Evolutionary conservation across 176 grass and related monocot genomes (phyloP), one percentile per base, ranked within the genome.

Genomic region (Aegilops umbellulata): DNA sequence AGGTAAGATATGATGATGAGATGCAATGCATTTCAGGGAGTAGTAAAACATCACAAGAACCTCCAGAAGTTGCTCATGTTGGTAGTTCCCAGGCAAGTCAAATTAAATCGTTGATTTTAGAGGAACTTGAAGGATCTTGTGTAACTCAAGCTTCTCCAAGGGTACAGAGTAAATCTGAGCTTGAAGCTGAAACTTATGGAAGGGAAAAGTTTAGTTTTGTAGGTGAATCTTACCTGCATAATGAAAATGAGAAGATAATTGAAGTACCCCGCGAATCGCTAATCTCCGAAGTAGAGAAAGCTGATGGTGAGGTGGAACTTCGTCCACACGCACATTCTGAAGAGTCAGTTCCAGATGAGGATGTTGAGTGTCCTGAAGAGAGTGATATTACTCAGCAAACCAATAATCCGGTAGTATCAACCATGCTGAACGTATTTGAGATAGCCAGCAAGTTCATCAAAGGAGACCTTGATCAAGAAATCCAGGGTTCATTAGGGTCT

Each of bases 181-280:
- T 22, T 9, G 77, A 80, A 74, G 49, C n/a, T 84, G 75, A 88
- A 81, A 74, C 74, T 39, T 83, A 68, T 79, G 65, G 82, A 27
- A 87, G 82, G 74, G 84, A 92, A 85, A 89, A 87, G 29, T 82
- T 92, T 19, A 87, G 78, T 82, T 83, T 85, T 80, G 68, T 67
- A 0, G 44, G 53, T 67, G 77, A 74, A 82, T 73, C 86, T 7
- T 74, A 34, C 58, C 71, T 87, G 38, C 81, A 76, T 80, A 87
- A 80, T 16, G 65, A 77, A 79, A 72, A 79, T 4, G 25, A 75
- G 19, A 67, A 86, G 41, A 76, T 24, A 65, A 76, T 55, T 78
- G 60, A 80, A 73, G 73, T 64, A 35, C n/a, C 80, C 17, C 7
- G 10, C 10, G 15, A 58, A 69, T 65, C 66, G 38, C 49, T 32